These are phyloP conservation scores for Pezicula rhizophila DNA, from an alignment of 2,329 filamentous ascomycete species.

Conservation along the genomic window DNA sequence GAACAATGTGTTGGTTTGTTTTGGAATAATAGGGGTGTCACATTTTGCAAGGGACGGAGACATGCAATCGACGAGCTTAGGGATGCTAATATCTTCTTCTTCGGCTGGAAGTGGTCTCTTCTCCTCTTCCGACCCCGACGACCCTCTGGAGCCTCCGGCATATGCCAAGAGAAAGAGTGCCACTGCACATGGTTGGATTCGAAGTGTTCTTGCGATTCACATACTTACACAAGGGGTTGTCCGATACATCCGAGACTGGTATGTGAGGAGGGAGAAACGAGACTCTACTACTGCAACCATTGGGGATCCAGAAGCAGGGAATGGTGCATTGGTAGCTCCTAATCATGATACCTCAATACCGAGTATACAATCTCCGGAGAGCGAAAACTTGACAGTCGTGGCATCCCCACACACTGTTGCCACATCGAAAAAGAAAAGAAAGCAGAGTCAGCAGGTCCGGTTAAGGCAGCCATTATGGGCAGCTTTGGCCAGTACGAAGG, in stretches of 20 bases:
- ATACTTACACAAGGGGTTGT: constrained; percentile 70
- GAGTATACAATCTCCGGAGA: constrained; percentile 16
- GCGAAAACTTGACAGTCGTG: constrained; percentile 18
- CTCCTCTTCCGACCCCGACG: constrained; percentile 31
- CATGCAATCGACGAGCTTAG: constrained; percentile 21
- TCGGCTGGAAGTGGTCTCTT: constrained; percentile 14
- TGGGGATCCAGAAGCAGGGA: constrained; percentile 59
- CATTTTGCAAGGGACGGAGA: constrained; percentile 22
- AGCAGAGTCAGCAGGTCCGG: constrained; percentile 85
- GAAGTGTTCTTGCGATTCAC: constrained; percentile 66
- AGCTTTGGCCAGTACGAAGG: constrained; percentile 90
- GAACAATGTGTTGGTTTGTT: constrained; percentile 65
- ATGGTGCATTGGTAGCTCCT: constrained; percentile 37
- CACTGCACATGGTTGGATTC: constrained; percentile 51
- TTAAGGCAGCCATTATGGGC: constrained; percentile 92
- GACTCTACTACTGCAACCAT: constrained; percentile 42
- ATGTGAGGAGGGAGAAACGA: constrained; percentile 53
- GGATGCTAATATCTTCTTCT: constrained; percentile 20
- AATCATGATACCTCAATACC: constrained; percentile 37
- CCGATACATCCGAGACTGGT: constrained; percentile 65
- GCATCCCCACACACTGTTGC: constrained; percentile 34
- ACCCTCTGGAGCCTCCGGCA: constrained; percentile 37
- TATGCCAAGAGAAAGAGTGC: constrained; percentile 51
- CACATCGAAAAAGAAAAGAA: constrained; percentile 73
- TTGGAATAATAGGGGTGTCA: constrained; percentile 51